Conservation (phyloP, 495 filamentous ascomycete species). For the Jackrogersella multiformis region DNA sequence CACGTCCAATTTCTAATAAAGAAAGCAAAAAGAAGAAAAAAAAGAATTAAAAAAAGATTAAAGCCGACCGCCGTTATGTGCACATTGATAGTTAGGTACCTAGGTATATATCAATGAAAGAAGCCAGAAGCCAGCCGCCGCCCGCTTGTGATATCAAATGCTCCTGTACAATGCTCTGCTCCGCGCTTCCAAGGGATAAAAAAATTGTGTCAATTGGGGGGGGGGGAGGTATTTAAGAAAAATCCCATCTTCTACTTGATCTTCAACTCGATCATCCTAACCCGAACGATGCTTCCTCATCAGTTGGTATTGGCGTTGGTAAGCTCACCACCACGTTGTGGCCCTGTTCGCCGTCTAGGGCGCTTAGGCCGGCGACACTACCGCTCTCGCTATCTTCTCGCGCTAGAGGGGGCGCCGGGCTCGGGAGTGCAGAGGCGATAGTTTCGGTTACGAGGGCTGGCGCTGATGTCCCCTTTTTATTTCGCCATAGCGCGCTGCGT, state of each 20-base stretch:
- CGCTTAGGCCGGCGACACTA: constrained; percentile 25
- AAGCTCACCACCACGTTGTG: constrained; percentile 17
- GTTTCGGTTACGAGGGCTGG: constrained; percentile 43
- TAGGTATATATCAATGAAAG: not conserved
- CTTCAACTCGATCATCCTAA: constrained; percentile 25
- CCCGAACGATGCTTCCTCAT: constrained; percentile 43
- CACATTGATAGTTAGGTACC: not conserved
- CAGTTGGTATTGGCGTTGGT: constrained; percentile 37
- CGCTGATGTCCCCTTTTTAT: constrained; percentile 35
- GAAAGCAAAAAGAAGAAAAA: not conserved
- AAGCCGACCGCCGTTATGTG: not conserved
- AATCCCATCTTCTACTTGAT: too few relatives aligned
- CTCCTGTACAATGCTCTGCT: not conserved
- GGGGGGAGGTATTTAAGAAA: not conserved
- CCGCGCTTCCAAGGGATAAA: not conserved
- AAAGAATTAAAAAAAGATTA: not conserved
- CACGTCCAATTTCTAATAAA: constrained; percentile 28
- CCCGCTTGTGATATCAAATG: not conserved
- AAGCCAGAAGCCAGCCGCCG: not conserved
- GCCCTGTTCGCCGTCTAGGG: constrained; percentile 4
- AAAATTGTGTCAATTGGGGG: not conserved
- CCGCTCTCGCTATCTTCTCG: constrained; percentile 28
- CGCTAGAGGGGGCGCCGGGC: constrained; percentile 19
- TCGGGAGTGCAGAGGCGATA: constrained; percentile 30
- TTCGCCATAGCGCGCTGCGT: constrained; percentile 24